Evolutionary conservation across 2,329 filamentous ascomycete genomes (phyloP), one percentile per base, ranked within the genome.

Genomic region (Ceratocystis variospora): DNA sequence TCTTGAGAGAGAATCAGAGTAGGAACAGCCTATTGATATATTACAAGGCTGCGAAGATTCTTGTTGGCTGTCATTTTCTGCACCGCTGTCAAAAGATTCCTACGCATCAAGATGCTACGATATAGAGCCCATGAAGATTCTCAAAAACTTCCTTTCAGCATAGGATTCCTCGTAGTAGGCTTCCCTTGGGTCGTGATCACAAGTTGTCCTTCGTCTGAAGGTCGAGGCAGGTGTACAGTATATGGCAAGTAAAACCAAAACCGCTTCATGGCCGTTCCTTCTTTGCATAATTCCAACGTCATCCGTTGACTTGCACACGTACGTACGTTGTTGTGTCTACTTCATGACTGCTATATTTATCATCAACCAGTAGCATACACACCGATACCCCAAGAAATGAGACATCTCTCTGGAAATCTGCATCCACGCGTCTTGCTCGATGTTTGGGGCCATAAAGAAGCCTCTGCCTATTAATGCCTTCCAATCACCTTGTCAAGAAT

Each of bases 351-450:
- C 37, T 41, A 41, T 41, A 41, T 41, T 41, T 41, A 15, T 41
- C 12, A 15, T 12, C 37, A 41, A 41, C 37, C 10, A 41, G 37
- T 15, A 41, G 37, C n/a, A 41, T 37, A 33, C n/a, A 53, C 48
- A n/a, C 48, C 6, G 48, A 31, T 57, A n/a, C 25, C 7, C 53
- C 10, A n/a, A 31, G 22, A 31, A 17, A 17, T 19, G 10, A 37
- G 28, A 4, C 55, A 3, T n/a, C 17, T 31, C 17, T 8, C 28
- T n/a, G 5, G 8, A 31, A 59, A 59, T 59, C 28, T 59, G 55
- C 55, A 59, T 59, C 15, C 45, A 45, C 44, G 61, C 61, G 61
- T 63, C 61, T 59, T 59, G 55, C 55, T 31, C 31, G 2, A 3
- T 15, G 1, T 37, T 59, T 59, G 6, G 6, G 31, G 31, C 55